Evolutionary conservation across 371 early-diverging fungal genomes (phyloP), one percentile per base, ranked within the genome.

Genomic region (Neoconidiobolus thromboides): DNA sequence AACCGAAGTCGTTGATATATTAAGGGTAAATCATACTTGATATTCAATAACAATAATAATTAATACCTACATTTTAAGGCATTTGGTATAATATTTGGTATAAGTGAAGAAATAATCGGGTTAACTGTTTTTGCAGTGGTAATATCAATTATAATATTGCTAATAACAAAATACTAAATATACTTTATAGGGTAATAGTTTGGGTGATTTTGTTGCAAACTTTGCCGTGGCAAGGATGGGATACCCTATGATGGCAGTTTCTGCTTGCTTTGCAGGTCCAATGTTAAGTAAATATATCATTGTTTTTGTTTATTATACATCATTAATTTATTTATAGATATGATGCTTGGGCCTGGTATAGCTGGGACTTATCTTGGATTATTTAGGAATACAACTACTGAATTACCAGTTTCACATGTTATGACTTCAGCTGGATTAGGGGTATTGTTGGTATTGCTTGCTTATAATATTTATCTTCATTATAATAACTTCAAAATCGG

Each of bases 151-250:
- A 9, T 0, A 9, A 14, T 49, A 26, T 26, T 26, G 26, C 26
- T 12, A 14, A 49, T 49, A 26, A 49, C 14, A 4, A 14, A 14
- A 4, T 14, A 14, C 10, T 9, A 9, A 9, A 9, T 6, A 46
- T 9, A 6, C 46, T 14, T 49, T 5, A 5, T 65, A 80, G 78
- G 89, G 89, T n/a, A 87, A 88, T 64, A 84, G 85, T 60, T 65
- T 89, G 46, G 89, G 89, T n/a, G 90, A 90, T 62, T 73, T 89
- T 60, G 83, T 87, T 6, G 85, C 90, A 6, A 87, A 90, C 61
- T 73, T 89, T 26, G 82, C 90, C 10, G 79, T 90, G 64, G 87
- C 90, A 0, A 76, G 68, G 54, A 77, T 86, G 79, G 89, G 89
- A 1, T 86, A 76, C 61, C 88, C 89, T 1, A 73, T 77, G 62